A percentile compares a stretch with the other conserved stretches of the same genome.
Conservation (phyloP, 108 stramenopile species). For the Nitzschia inconspicua region DNA sequence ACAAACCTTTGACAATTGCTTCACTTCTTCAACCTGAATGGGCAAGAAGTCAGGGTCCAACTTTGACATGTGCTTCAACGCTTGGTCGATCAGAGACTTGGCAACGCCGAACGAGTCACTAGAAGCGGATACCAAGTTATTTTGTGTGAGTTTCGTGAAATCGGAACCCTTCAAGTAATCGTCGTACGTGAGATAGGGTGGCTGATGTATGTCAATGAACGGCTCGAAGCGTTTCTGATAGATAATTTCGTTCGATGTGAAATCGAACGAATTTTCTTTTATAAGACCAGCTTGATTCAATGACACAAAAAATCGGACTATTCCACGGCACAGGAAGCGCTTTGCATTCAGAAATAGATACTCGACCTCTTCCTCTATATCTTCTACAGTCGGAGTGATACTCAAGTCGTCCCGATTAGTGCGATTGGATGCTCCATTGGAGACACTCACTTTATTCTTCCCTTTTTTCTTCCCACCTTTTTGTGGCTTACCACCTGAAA, state of each 20-base stretch:
- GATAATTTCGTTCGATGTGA: conserved; percentile 52
- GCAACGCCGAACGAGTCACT: conserved; percentile 54
- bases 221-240: conserved; percentile 73
- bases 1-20: conserved; percentile 56
- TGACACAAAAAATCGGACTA: conserved; percentile 63
- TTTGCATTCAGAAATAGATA: conserved; percentile 40
- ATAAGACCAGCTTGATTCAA: conserved; percentile 62
- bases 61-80: conserved; percentile 12
- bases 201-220: conserved; percentile 56
- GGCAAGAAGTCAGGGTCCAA: conserved; percentile 32
- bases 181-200: conserved; percentile 59
- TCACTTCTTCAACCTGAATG: conserved; percentile 43
- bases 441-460: conserved; percentile 22
- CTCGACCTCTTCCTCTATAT: conserved; percentile 63
- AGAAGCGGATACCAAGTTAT: conserved; percentile 54
- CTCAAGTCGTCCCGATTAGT: background rate
- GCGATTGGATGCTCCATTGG: background rate
- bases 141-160: conserved; percentile 40
- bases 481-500: background rate
- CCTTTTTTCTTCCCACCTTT: conserved; percentile 40
- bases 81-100: conserved; percentile 43
- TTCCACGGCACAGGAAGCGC: conserved; percentile 65
- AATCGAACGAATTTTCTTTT: conserved; percentile 28
- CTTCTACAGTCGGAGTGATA: conserved; percentile 25
- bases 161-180: conserved; percentile 65